Base-by-base conservation (phyloP, 23 red algal genomes). In the Gracilaria vermiculophylla region DNA sequence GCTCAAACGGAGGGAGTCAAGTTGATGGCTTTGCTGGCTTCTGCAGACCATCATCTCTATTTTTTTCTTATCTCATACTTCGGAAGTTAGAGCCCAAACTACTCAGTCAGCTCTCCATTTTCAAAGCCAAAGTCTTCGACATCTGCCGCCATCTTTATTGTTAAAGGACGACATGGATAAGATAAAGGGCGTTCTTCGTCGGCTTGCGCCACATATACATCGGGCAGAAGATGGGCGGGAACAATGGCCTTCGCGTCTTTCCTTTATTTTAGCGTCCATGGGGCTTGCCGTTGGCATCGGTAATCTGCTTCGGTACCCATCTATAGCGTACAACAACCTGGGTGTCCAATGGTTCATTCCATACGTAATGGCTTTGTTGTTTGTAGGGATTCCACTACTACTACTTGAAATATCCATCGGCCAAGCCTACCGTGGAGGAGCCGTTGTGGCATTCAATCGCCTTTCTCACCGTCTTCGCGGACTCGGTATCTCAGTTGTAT, bases 321-420 rank as follows among this genome's bases (percentile, higher is more conserved):
- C 64, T 41, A 41, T 69, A 27, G 64, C 37, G 1, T 69, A 69
- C 14, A 69, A 42, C n/a, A 69, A 69, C 33, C 37, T 40, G n/a
- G 64, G 64, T 41, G 64, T 69, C 9, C 64, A 69, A 21, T 69
- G 64, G 64, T 69, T 69, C 27, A 69, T 69, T 41, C 64, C 64
- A 11, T 69, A 69, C 27, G 13, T 41, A 21, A 69, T 69, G 64
- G 64, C 64, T 10, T 69, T 69, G 34, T 25, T 69, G 1, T 69
- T 69, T 36, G 64, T 69, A 20, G 64, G 64, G 4, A 69, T 69
- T 40, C 64, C 64, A 69, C 64, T 69, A 3, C 64, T 69, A 9
- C 64, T 69, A 17, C 64, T 69, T 42, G 64, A 69, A 42, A 69
- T 69, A 36, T 69, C 64, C 2, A 36, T 69, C 34, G 64, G 64